These are phyloP conservation scores for Stephanodiscus triporus DNA, from an alignment of 108 stramenopile species.

Conservation along the genomic window DNA sequence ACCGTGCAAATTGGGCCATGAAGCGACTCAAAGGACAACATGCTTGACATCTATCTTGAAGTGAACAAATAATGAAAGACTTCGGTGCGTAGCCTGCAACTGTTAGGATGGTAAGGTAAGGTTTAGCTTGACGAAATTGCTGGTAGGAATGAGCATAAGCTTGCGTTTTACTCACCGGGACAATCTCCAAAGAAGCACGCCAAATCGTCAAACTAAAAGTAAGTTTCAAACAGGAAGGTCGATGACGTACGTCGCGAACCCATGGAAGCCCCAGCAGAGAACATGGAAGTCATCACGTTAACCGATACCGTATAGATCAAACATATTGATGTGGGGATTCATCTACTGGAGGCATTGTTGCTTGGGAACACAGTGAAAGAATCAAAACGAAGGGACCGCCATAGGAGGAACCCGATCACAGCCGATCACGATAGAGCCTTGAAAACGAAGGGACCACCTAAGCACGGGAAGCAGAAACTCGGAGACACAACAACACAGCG, in stretches of 20 bases:
- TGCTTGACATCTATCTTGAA: not conserved
- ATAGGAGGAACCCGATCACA: too few species aligned
- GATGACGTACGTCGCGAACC: not conserved
- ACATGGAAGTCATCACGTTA: not conserved
- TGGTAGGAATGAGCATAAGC: not conserved
- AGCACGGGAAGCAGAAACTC: not conserved
- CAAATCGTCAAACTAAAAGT: not conserved
- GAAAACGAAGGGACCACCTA: not conserved
- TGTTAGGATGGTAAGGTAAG: not conserved
- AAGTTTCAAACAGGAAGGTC: not conserved
- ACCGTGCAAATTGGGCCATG: not conserved
- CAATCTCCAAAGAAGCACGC: not conserved
- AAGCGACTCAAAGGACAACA: not conserved
- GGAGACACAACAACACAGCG: not conserved
- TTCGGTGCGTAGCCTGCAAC: not conserved
- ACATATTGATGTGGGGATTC: not conserved
- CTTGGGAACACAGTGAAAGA: not conserved
- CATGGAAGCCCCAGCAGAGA: not conserved
- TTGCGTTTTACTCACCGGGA: not conserved
- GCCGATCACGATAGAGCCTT: not conserved
- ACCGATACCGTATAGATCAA: not conserved
- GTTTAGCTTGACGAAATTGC: not conserved
- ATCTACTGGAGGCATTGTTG: not conserved
- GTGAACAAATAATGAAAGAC: too few species aligned
- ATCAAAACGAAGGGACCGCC: not conserved